These are phyloP conservation scores for Vinca major DNA, from an alignment of 305 asterid species.

Conservation along the genomic window DNA sequence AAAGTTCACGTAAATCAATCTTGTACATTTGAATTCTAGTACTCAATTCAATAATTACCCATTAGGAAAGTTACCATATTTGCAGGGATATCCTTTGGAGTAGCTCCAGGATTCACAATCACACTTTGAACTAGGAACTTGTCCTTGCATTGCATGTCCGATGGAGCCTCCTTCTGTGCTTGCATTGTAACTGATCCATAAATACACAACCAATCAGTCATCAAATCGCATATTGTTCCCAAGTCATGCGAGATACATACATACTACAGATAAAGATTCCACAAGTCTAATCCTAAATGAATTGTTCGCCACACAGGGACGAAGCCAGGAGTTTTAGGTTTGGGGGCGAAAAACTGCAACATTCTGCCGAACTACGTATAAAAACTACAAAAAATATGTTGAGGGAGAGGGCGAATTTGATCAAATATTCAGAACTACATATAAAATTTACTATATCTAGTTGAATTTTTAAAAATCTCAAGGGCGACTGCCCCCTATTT, in stretches of 20 bases:
- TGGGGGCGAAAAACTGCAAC: too few species aligned
- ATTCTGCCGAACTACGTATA: too few species aligned
- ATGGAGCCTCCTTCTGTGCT: conserved; percentile 92
- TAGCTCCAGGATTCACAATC: conserved; percentile 41
- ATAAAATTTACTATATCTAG: too few species aligned
- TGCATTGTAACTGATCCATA: conserved; percentile 81
- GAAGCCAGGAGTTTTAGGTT: too few species aligned
- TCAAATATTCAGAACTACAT: too few species aligned
- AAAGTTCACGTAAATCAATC: conserved; percentile 7
- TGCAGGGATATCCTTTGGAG: conserved; percentile 70
- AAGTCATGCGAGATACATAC: neutral
- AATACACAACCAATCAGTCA: conserved; percentile 12
- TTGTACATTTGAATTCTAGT: neutral
- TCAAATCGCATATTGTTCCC: neutral
- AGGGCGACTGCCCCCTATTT: too few species aligned
- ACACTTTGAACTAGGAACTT: conserved; percentile 87
- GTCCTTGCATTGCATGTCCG: conserved; percentile 91
- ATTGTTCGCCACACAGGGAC: neutral
- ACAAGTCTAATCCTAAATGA: neutral
- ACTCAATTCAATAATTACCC: neutral
- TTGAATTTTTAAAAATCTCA: too few species aligned
- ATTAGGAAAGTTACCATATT: conserved; percentile 45
- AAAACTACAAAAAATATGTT: too few species aligned
- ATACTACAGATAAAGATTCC: neutral
- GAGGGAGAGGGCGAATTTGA: too few species aligned